These are phyloP conservation scores for Panaeolus cyanescens DNA, from an alignment of 768 basidiomycete species.

Conservation along the genomic window DNA sequence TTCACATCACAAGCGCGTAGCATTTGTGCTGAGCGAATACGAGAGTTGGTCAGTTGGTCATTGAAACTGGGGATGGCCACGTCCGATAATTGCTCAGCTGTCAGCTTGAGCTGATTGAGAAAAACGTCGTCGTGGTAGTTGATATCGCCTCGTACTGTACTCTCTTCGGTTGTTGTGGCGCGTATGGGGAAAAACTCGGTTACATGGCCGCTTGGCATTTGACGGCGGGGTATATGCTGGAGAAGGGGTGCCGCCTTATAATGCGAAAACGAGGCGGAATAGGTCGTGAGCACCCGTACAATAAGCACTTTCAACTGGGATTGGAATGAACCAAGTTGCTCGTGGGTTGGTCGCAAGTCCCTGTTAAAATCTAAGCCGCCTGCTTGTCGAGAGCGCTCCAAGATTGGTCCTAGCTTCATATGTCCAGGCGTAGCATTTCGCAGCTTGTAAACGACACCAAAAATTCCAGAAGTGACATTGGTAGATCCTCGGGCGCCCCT, in stretches of 20 bases:
- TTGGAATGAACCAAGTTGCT: not conserved
- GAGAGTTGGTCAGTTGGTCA: no score
- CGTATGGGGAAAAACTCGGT: no score
- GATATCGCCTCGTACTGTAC: slow-evolving; percentile 22
- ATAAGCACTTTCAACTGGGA: slow-evolving; percentile 6
- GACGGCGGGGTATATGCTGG: slow-evolving; percentile 16
- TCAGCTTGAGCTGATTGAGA: slow-evolving; percentile 17
- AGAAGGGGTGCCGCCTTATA: not conserved
- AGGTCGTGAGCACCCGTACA: slow-evolving; percentile 6
- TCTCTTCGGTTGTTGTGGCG: slow-evolving; percentile 26
- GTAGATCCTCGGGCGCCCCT: no score
- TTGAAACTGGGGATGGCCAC: slow-evolving; percentile 23
- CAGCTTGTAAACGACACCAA: no score
- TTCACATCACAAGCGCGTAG: slow-evolving; percentile 10
- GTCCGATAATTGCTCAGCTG: slow-evolving; percentile 6
- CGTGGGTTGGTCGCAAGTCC: slow-evolving; percentile 3
- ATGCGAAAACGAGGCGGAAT: not conserved
- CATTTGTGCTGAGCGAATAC: slow-evolving; percentile 16
- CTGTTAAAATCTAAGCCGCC: slow-evolving; percentile 5
- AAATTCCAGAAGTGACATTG: no score
- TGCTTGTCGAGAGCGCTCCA: not conserved
- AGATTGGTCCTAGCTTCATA: slow-evolving; percentile 5
- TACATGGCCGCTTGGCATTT: slow-evolving; percentile 16
- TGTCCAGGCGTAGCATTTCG: no score
- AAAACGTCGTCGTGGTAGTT: slow-evolving; percentile 20